These are phyloP conservation scores for Boechera retrofracta DNA, from an alignment of 345 rosid genomes.

Conservation along the genomic window DNA sequence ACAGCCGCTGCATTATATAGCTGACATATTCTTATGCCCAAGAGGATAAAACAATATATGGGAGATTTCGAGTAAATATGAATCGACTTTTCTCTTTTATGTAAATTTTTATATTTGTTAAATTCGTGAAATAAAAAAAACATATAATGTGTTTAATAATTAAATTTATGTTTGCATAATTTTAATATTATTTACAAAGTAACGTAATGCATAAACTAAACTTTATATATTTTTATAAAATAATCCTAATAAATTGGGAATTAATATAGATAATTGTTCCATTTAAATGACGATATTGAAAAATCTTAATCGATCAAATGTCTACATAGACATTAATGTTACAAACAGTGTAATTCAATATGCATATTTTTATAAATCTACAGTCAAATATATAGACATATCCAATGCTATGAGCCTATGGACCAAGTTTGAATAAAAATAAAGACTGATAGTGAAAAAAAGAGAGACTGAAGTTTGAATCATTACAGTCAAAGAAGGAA, in stretches of 20 bases:
- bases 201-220: neutral
- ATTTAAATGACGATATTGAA: neutral
- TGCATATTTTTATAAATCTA: too few relatives aligned
- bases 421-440: constrained; percentile 30
- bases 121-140: neutral
- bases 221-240: neutral
- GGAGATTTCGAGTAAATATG: neutral
- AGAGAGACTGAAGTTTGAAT: constrained; percentile 34
- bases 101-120: neutral
- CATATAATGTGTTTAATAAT: neutral
- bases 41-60: neutral
- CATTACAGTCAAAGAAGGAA: constrained; percentile 41
- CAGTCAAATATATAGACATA: neutral
- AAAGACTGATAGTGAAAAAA: constrained; percentile 15
- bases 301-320: neutral
- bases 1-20: neutral
- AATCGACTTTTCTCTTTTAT: neutral
- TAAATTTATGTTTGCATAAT: neutral
- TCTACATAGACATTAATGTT: neutral
- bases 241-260: neutral
- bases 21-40: neutral
- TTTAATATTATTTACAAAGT: neutral
- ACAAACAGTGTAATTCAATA: neutral
- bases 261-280: neutral
- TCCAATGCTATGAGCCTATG: neutral